Base-by-base conservation (phyloP, 2,329 filamentous ascomycete species). In the Chaetomiaceae sp. region DNA sequence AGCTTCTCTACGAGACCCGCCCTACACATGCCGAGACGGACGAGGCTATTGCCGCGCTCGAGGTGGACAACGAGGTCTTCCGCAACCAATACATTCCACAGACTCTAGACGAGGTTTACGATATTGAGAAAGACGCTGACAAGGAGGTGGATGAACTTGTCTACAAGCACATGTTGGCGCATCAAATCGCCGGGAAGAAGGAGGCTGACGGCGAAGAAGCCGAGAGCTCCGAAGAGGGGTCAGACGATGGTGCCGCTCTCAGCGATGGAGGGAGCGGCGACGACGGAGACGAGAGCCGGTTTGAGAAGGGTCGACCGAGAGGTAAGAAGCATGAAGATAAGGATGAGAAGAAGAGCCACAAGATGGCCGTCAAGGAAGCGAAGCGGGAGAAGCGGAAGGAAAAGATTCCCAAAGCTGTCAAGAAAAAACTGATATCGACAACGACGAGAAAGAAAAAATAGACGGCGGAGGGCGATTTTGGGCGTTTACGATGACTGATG, bases 61-160 rank as follows among this genome's bases (percentile, higher is more conserved):
- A 91, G 60, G 83, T 92, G 9, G 89, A 96, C 63, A 89, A 90
- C 53, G 89, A 94, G 60, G 94, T 97, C 5, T 99, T 96, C 75
- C 82, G 92, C 63, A 87, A 96, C 64, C 90, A 96, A 69, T 99
- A 95, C 69, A 97, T 99, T 48, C 94, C 94, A 0, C 91, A 96
- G 69, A 97, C 89, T 0, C 77, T 99, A 38, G 89, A 97, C 61
- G 90, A 99, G 66, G 92, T 99, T 4, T 96, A 96, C 69, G 91
- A 99, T 67, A 85, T 96, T 46, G 94, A 97, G 70, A 86, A 91
- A 62, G 94, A 97, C 62, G 89, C 85, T 2, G 85, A 89, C 62
- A 85, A 84, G 67, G 80, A 96, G 20, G 88, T 85, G 18, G 80
- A 82, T 11, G 83, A 87, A n/a, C 76, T 96, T 0, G 82, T 96